Evolutionary conservation across 768 basidiomycete genomes (phyloP).

Genomic region (Amanita pallidorosea): DNA sequence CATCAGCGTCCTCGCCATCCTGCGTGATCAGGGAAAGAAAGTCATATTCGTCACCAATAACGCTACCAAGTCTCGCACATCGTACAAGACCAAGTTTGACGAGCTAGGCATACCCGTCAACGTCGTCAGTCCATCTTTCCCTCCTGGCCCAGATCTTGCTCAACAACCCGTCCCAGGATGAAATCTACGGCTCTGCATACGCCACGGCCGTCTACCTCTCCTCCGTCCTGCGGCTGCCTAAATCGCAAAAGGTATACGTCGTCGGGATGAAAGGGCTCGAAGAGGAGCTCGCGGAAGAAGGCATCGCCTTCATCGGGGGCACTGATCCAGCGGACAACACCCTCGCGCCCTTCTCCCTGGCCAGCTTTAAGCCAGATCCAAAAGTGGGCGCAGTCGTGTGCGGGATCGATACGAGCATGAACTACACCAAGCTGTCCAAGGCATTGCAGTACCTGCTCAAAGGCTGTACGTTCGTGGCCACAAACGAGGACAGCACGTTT

Average conservation of each 20-base stretch:
- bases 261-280: conserved; percentile 89
- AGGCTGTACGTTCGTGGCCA: conserved; percentile 83
- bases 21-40: conserved; percentile 72
- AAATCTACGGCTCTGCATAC: conserved; percentile 94
- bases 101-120: conserved; percentile 75
- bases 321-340: conserved; percentile 81
- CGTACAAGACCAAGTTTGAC: conserved; percentile 89
- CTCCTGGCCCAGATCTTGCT: background rate
- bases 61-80: conserved; percentile 83
- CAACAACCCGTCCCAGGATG: conserved; percentile 58
- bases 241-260: conserved; percentile 90
- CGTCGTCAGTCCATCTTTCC: conserved; percentile 46
- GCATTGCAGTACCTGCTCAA: conserved; percentile 82
- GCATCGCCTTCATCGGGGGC: conserved; percentile 71
- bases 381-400: conserved; percentile 89
- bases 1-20: conserved; percentile 57
- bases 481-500: conserved; percentile 90
- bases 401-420: conserved; percentile 78
- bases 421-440: conserved; percentile 91
- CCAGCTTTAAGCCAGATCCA: conserved; percentile 64
- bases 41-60: conserved; percentile 96
- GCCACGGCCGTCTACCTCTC: conserved; percentile 65
- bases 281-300: conserved; percentile 86
- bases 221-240: conserved; percentile 79
- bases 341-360: conserved; percentile 55